Percentiles rank a stretch among this genome's conserved stretches.
Conservation (phyloP, 371 early-diverging fungal genomes). For the Mucor racemosus region DNA sequence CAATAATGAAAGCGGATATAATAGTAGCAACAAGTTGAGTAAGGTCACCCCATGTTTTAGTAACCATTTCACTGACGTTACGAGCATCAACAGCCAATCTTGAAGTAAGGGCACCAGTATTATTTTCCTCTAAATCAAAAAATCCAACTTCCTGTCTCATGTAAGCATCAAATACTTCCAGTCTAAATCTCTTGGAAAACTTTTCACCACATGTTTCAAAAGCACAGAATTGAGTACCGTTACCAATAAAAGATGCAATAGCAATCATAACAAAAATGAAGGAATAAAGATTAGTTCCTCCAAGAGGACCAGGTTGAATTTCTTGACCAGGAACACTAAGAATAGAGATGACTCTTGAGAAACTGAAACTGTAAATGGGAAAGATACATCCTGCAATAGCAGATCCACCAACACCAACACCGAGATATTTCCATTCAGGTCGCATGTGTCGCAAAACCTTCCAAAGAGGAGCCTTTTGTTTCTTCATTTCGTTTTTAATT, state of each 20-base stretch:
- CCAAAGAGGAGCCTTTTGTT: constrained; percentile 11
- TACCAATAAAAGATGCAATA: constrained; percentile 49
- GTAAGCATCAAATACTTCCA: constrained; percentile 56
- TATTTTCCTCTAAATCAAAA: constrained; percentile 81
- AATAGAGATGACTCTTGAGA: constrained; percentile 14
- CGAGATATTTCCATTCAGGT: constrained; percentile 40
- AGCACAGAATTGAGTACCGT: constrained; percentile 30
- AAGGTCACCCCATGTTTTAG: constrained; percentile 63
- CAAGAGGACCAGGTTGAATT: constrained; percentile 46
- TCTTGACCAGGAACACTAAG: constrained; percentile 9
- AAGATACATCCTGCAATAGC: constrained; percentile 61
- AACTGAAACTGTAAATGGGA: constrained; percentile 28
- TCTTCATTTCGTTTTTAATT: constrained; percentile 40
- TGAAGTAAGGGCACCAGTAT: constrained; percentile 78
- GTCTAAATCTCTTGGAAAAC: constrained; percentile 62
- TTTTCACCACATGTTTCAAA: constrained; percentile 59
- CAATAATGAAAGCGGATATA: constrained; percentile 29
- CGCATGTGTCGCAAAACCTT: constrained; percentile 25
- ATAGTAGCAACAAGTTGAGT: constrained; percentile 52
- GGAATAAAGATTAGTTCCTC: constrained; percentile 71
- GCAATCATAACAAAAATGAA: constrained; percentile 72
- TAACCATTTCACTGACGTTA: constrained; percentile 65
- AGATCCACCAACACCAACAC: constrained; percentile 46
- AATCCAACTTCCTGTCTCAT: constrained; percentile 84
- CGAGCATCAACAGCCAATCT: constrained; percentile 81